Conservation (phyloP, 1,139 yeast genomes). For the Casaregolazyma suthepensis region DNA sequence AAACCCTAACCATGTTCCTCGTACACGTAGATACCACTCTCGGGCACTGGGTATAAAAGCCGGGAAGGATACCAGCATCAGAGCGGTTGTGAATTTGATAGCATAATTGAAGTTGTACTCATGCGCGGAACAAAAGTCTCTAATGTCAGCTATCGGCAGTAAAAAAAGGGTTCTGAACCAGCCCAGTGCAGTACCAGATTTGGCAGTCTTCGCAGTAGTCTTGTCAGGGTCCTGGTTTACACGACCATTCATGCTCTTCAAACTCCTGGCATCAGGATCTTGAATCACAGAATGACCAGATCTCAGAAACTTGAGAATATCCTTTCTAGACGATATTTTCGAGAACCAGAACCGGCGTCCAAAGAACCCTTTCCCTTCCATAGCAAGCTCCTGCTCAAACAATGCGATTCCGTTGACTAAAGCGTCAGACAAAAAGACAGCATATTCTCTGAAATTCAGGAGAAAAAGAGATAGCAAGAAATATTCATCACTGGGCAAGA, state of each 20-base stretch:
- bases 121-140: background rate
- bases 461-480: conserved; percentile 44
- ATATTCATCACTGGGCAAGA: conserved; percentile 44
- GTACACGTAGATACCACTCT: conserved; percentile 40
- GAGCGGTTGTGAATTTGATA: conserved; percentile 39
- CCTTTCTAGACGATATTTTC: conserved; percentile 31
- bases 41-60: conserved; percentile 42
- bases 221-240: background rate
- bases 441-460: conserved; percentile 41
- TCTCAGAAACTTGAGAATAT: conserved; percentile 34
- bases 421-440: conserved; percentile 31
- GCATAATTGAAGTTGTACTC: conserved; percentile 31
- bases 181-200: background rate
- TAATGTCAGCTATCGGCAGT: background rate
- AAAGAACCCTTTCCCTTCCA: conserved; percentile 34
- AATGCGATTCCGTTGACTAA: conserved; percentile 32
- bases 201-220: background rate
- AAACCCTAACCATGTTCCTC: conserved; percentile 50
- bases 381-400: conserved; percentile 28
- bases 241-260: conserved; percentile 2
- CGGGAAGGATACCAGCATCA: conserved; percentile 44
- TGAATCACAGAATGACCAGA: conserved; percentile 22
- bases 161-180: background rate
- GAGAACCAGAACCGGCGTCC: conserved; percentile 42
- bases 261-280: conserved; percentile 22